Percentiles rank a stretch among this genome's conserved stretches.
Conservation (phyloP, 441 rosid species). For the Eutrema salsugineum region DNA sequence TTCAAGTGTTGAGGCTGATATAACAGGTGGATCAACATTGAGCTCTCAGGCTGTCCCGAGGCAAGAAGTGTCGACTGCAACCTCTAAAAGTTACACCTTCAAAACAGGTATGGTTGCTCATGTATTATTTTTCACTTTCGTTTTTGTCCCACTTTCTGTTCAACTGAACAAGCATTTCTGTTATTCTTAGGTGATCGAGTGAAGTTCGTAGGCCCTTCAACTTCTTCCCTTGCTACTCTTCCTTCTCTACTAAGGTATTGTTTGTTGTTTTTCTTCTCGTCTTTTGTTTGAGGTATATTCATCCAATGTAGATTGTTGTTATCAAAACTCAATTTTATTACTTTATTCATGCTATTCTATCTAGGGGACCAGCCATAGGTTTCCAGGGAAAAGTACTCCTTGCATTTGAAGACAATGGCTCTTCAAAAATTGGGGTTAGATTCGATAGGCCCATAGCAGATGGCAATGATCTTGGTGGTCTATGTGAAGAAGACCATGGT, state of each 20-base stretch:
- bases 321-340: not conserved
- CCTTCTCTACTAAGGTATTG: not conserved
- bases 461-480: constrained; percentile 90
- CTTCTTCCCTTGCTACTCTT: constrained; percentile 30
- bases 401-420: constrained; percentile 80
- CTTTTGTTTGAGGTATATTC: not conserved
- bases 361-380: constrained; percentile 73
- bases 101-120: constrained; percentile 50
- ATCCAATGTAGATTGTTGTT: not conserved
- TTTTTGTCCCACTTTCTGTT: not conserved
- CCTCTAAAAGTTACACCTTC: constrained; percentile 72
- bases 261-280: not conserved
- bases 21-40: constrained; percentile 75
- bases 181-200: constrained; percentile 80
- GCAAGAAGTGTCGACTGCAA: constrained; percentile 87
- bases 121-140: not conserved
- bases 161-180: not conserved
- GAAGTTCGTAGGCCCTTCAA: constrained; percentile 48
- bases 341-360: not conserved
- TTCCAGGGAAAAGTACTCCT: constrained; percentile 85
- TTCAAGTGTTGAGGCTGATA: constrained; percentile 92
- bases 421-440: constrained; percentile 86
- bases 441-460: constrained; percentile 74
- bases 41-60: constrained; percentile 64
- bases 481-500: constrained; percentile 76